These are phyloP conservation scores for Penicillium sp. DNA, from an alignment of 2,329 filamentous ascomycete genomes.

Conservation along the genomic window DNA sequence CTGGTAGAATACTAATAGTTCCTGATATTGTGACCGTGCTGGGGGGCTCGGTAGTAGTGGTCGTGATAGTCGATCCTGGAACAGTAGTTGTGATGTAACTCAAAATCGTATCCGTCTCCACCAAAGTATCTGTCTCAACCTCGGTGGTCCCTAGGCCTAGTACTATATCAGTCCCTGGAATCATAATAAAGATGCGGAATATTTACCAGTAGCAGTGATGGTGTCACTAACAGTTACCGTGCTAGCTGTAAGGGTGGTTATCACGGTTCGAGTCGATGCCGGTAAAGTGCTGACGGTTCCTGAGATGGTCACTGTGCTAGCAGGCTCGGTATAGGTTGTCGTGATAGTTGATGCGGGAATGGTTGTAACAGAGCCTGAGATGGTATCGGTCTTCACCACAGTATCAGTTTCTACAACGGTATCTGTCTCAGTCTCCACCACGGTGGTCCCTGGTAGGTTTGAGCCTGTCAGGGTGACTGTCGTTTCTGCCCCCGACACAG, in stretches of 20 bases:
- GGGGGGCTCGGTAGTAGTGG: not conserved
- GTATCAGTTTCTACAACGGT: slow-evolving; percentile 1
- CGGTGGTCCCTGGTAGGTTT: not conserved
- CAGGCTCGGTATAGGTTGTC: slow-evolving; percentile 2
- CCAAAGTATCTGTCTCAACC: not conserved
- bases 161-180: not conserved
- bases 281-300: slow-evolving; percentile 3
- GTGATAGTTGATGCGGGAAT: slow-evolving; percentile 11
- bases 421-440: not conserved
- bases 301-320: slow-evolving; percentile 3
- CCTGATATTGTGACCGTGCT: slow-evolving; percentile 2
- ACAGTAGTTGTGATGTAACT: slow-evolving; percentile 4
- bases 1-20: slow-evolving; percentile 1
- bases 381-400: not conserved
- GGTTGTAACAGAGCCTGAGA: not conserved
- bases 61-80: slow-evolving; percentile 9
- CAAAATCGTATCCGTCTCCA: not conserved
- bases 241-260: not conserved
- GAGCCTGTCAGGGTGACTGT: not conserved
- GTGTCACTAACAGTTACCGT: slow-evolving; percentile 1
- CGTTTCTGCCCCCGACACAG: not conserved
- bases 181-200: not conserved
- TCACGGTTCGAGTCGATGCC: slow-evolving; percentile 1
- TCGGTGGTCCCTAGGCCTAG: not conserved
- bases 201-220: slow-evolving; percentile 5